Base-by-base conservation (phyloP, 305 asterid species). In the Solanum hybrid region DNA sequence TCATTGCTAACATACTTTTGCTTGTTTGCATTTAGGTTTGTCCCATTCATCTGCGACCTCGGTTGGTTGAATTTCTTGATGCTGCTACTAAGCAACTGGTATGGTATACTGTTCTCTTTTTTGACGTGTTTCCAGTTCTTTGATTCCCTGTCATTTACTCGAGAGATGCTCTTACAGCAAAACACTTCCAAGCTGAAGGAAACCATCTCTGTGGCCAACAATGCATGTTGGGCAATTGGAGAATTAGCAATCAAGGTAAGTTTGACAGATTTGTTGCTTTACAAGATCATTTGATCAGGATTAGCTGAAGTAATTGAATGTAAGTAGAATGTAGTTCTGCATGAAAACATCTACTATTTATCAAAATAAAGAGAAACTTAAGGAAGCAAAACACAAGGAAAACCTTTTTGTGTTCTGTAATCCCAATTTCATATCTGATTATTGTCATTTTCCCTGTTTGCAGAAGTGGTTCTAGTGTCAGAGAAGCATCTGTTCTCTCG, bases 191-290 rank as follows among this genome's bases (percentile, higher is more conserved):
- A 95, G 97, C 95, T 97, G 93, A 98, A 95, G 93, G 99, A 95
- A 89, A 95, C 96, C 79, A 91, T 96, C 89, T 97, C 99, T 89
- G 99, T 96, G 88, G 99, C 98, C 92, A 98, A 98, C 91, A 98
- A 98, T 93, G 99, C 99, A 84, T 98, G 99, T 91, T 98, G 99
- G 99, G 99, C 99, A 89, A 95, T 98, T 89, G 99, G 99, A 86
- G 99, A 98, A 92, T 93, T 98, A 85, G 99, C 99, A 78, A 92
- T 96, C 89, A 98, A 97, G 99, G 99, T 97, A 94, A 79, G 31
- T 86, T 51, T 85, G 76, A 85, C 27, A 57, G 27, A 85, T 85
- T 57, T 85, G 41, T 57, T 31, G 45, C 77, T 79, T 79, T 72
- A 79, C 87, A 31, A 83, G 38, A 45, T 83, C 39, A 83, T 45